Base-by-base conservation (phyloP, 1,284 basidiomycete species). In the Thelephora terrestris region DNA sequence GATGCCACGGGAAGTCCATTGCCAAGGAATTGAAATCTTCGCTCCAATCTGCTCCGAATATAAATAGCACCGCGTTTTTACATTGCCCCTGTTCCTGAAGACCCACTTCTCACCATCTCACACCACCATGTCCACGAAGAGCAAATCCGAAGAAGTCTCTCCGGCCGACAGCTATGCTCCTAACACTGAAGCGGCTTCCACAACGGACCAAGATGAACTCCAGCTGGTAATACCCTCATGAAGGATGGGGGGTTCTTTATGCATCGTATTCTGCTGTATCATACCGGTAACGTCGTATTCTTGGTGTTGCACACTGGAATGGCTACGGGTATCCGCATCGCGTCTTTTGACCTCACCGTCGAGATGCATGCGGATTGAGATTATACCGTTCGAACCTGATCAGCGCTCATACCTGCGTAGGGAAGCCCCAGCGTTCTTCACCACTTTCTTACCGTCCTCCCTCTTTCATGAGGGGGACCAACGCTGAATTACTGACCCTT, bases 331-430 rank as follows among this genome's bases (percentile, higher is more conserved):
- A 89, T 85, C 83, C 75, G 69, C 69, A 68, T 63, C 55, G 50
- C 58, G 51, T 48, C 50, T 53, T 63, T 54, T 52, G 53, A 56
- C 56, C 54, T 50, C 57, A 56, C 53, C 52, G 55, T 58, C 55
- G 58, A 62, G 50, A 48, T 51, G 53, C 57, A 57, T 68, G 65
- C 67, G 76, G 84, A 69, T 90, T 91, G 88, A 91, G 89, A 91
- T 85, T 54, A 90, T 78, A 91, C 88, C 88, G 88, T 82, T 79
- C 69, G 85, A 89, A 91, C 88, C 85, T 91, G 89, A 87, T 77
- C 85, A 89, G 87, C 76, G 84, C 79, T 87, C 78, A 90, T 74
- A 88, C 86, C 85, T 89, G 89, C 88, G 87, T 86, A 90, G 87
- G 87, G 87, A 89, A 88, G 84, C 82, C 84, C 72, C 77, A 74